A percentile compares a stretch with the other conserved stretches of the same genome.
Conservation (phyloP, 345 rosid species). For the Lepidium didymum region DNA sequence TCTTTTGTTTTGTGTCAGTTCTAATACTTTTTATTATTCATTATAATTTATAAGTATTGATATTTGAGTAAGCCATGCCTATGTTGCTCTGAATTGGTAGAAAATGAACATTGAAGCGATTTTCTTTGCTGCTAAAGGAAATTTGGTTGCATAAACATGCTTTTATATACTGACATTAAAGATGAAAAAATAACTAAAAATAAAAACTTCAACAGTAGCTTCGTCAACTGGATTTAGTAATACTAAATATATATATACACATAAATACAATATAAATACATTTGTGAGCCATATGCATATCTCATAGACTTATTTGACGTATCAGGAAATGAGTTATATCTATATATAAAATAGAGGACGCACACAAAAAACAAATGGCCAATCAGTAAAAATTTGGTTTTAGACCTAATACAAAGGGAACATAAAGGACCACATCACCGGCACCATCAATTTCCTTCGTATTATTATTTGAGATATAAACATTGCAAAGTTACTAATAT, state of each 20-base stretch:
- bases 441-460: constrained; percentile 2
- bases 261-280: not conserved
- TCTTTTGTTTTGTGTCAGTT: not conserved
- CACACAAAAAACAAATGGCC: too few species aligned
- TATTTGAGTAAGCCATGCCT: not conserved
- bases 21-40: not conserved
- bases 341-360: constrained; percentile 1
- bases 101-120: not conserved
- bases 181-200: not conserved
- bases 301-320: constrained; percentile 15
- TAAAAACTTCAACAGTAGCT: not conserved
- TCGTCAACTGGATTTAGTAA: constrained; percentile 3
- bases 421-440: not conserved
- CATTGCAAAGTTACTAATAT: not conserved
- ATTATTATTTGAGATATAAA: not conserved
- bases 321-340: constrained; percentile 20
- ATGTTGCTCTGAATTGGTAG: not conserved
- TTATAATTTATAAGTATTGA: not conserved
- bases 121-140: not conserved
- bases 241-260: not conserved
- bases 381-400: constrained; percentile 4
- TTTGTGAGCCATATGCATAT: constrained; percentile 13
- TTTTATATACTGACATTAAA: not conserved
- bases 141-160: not conserved
- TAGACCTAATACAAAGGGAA: constrained; percentile 6